A percentile compares a stretch with the other conserved stretches of the same genome.
Conservation (phyloP, 805 yeast genomes). For the Scheffersomyces ergatensis region DNA sequence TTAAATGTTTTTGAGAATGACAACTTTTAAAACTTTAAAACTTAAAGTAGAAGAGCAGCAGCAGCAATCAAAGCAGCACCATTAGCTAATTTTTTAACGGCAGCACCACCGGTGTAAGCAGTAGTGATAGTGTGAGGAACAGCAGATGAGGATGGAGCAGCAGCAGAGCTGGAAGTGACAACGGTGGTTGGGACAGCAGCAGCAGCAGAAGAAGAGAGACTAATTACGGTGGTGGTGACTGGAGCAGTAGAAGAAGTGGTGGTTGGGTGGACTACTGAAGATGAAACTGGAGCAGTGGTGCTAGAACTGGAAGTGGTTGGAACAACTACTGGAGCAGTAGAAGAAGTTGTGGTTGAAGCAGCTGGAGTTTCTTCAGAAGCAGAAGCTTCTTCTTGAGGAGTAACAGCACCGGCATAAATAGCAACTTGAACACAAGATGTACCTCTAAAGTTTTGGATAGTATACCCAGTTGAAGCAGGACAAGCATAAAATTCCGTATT, state of each 20-base stretch:
- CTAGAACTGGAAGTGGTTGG: neutral
- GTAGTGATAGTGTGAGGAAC: neutral
- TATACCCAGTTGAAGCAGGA: conserved; percentile 13
- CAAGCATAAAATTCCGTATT: conserved; percentile 23
- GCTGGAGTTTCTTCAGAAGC: neutral
- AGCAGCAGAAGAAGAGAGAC: neutral
- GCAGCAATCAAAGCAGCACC: conserved; percentile 21
- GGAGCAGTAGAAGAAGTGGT: neutral
- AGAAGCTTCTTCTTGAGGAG: neutral
- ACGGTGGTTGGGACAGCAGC: neutral
- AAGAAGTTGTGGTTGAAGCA: neutral
- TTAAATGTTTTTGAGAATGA: too few species aligned
- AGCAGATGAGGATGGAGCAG: neutral
- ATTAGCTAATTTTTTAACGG: conserved; percentile 15
- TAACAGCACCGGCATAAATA: neutral
- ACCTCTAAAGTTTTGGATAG: conserved; percentile 4
- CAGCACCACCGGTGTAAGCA: conserved; percentile 13
- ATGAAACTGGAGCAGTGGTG: conserved; percentile 3
- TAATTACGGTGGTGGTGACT: neutral
- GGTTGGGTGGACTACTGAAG: conserved; percentile 1
- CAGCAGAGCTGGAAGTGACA: neutral
- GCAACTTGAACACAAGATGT: conserved; percentile 1
- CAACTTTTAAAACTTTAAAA: too few species aligned
- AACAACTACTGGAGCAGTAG: neutral
- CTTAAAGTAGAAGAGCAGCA: conserved; percentile 17